Evolutionary conservation across 805 yeast genomes (phyloP).

Genomic region (Myxozyma vanderwaltii): DNA sequence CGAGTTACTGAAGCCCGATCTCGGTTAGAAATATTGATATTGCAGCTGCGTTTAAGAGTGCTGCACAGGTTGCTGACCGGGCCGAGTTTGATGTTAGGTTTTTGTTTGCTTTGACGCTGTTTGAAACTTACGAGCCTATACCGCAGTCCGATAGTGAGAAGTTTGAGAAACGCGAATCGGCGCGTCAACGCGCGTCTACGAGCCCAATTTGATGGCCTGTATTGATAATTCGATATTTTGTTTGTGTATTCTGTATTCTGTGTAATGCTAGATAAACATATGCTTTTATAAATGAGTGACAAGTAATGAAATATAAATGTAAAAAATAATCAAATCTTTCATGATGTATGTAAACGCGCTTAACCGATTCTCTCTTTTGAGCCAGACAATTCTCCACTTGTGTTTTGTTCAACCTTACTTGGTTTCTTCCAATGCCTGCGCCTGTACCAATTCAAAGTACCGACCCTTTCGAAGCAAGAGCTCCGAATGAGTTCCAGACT

Average conservation of each 20-base stretch:
- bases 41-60: no score
- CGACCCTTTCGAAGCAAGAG: conserved; percentile 44
- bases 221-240: not conserved
- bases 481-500: conserved; percentile 51
- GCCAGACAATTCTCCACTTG: not conserved
- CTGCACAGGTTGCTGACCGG: no score
- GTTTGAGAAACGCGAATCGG: no score
- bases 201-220: not conserved
- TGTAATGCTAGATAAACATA: not conserved
- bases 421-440: conserved; percentile 46
- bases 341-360: no score
- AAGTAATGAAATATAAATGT: not conserved
- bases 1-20: conserved; percentile 6
- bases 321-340: not conserved
- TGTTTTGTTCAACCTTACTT: not conserved
- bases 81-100: no score
- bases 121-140: no score
- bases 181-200: no score
- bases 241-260: not conserved
- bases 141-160: no score
- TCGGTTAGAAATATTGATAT: not conserved
- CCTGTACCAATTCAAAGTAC: conserved; percentile 46
- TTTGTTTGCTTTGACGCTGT: no score
- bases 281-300: not conserved
- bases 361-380: not conserved